Percentiles rank a stretch among this genome's conserved stretches.
phyloP scores from a whole-genome alignment of 1,284 basidiomycete genomes.

The Puccinia novopanici region DNA sequence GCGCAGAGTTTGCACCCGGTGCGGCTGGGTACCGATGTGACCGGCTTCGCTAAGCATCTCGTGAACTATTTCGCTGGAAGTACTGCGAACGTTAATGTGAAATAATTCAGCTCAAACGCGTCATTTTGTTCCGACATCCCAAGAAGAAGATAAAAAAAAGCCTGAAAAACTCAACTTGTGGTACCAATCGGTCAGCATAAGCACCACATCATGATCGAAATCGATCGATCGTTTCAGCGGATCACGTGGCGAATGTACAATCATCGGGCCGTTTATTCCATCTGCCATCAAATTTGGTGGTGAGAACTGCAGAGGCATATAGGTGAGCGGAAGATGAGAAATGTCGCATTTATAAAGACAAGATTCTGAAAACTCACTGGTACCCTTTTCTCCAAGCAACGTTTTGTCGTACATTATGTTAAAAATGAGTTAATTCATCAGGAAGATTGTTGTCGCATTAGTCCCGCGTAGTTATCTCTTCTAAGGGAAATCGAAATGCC shows the following conservation, averaged over 20 bases:
- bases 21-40: constrained; percentile 56
- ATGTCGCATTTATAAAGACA: background rate
- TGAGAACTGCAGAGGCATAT: constrained; percentile 24
- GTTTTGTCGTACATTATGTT: no score
- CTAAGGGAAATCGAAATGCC: background rate
- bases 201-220: constrained; percentile 58
- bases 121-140: no score
- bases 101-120: background rate
- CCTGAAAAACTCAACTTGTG: constrained; percentile 55
- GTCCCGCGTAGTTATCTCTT: background rate
- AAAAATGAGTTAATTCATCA: no score
- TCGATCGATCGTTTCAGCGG: constrained; percentile 56
- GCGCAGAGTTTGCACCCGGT: constrained; percentile 61
- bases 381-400: constrained; percentile 22
- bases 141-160: no score
- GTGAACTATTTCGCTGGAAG: constrained; percentile 38
- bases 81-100: constrained; percentile 33
- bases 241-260: constrained; percentile 58
- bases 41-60: constrained; percentile 52
- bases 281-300: constrained; percentile 44
- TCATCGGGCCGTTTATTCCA: constrained; percentile 52
- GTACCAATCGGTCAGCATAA: constrained; percentile 62
- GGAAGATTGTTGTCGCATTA: background rate
- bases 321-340: no score
- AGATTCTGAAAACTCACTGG: constrained; percentile 18